These are phyloP conservation scores for Ustilago tritici DNA, from an alignment of 1,284 basidiomycete species.

Conservation along the genomic window DNA sequence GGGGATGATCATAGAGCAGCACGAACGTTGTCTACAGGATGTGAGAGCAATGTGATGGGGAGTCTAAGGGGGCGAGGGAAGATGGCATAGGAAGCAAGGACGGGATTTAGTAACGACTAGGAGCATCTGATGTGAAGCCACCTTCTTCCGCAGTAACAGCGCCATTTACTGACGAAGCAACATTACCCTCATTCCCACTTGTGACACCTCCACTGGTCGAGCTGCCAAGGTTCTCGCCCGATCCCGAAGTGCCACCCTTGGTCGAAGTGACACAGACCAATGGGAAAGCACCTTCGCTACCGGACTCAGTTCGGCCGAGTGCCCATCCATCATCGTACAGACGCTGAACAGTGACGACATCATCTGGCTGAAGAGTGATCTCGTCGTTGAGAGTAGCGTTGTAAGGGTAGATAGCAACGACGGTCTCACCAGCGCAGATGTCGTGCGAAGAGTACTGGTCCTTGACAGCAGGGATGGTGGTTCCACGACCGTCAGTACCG, in stretches of 20 bases:
- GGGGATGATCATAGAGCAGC: background rate
- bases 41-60: background rate
- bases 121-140: slow-evolving; percentile 21
- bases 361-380: slow-evolving; percentile 61
- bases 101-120: slow-evolving; percentile 9
- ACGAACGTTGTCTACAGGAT: background rate
- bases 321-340: slow-evolving; percentile 67
- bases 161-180: slow-evolving; percentile 52
- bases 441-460: slow-evolving; percentile 66
- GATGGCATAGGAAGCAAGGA: background rate
- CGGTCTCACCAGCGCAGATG: slow-evolving; percentile 60
- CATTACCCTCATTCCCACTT: slow-evolving; percentile 51
- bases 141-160: slow-evolving; percentile 63
- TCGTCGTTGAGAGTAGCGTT: slow-evolving; percentile 64
- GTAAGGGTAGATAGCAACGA: slow-evolving; percentile 67
- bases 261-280: slow-evolving; percentile 61
- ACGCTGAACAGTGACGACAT: slow-evolving; percentile 57
- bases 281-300: slow-evolving; percentile 61
- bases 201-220: slow-evolving; percentile 39
- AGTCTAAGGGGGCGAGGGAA: background rate
- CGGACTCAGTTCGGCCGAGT: slow-evolving; percentile 49
- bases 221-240: slow-evolving; percentile 48
- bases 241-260: slow-evolving; percentile 54
- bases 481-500: slow-evolving; percentile 58
- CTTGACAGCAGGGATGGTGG: slow-evolving; percentile 60